Percentiles rank a stretch among this genome's conserved stretches.
These are phyloP conservation scores for Geranium incanum DNA, from an alignment of 441 rosid species.

Conservation along the genomic window DNA sequence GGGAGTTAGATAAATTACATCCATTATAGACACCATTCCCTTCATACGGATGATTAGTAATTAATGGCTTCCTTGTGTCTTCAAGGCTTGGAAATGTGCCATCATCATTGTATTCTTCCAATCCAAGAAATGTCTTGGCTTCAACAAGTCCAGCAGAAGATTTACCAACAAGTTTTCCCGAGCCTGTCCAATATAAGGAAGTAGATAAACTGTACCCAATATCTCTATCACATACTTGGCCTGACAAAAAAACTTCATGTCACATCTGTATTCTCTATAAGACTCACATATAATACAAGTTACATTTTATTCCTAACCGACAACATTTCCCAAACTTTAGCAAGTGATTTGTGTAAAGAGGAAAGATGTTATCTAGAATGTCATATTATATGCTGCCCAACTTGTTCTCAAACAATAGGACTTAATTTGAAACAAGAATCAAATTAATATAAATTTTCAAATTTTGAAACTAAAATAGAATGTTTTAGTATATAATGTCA, in stretches of 20 bases:
- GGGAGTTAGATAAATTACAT: conserved; percentile 28
- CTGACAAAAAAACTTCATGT: neutral
- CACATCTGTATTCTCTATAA: neutral
- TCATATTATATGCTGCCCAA: neutral
- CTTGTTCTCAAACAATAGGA: neutral
- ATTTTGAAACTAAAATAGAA: no score
- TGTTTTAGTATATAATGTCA: no score
- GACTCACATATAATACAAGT: neutral
- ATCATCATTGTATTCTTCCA: conserved; percentile 36
- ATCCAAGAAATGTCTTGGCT: conserved; percentile 68
- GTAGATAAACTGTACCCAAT: conserved; percentile 15
- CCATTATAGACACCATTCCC: conserved; percentile 10
- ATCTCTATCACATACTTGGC: conserved; percentile 8
- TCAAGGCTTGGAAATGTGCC: conserved; percentile 30
- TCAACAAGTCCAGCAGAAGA: conserved; percentile 60
- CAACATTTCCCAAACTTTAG: neutral
- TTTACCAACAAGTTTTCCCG: conserved; percentile 58
- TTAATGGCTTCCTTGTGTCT: neutral
- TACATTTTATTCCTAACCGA: neutral
- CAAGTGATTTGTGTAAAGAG: neutral
- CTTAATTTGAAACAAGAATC: no score
- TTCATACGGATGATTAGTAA: conserved; percentile 27
- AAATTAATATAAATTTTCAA: no score
- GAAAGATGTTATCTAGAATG: neutral
- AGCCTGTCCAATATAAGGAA: conserved; percentile 36